Base-by-base conservation (phyloP, 2,329 filamentous ascomycete genomes). In the Myriosclerotinia scirpicola region DNA sequence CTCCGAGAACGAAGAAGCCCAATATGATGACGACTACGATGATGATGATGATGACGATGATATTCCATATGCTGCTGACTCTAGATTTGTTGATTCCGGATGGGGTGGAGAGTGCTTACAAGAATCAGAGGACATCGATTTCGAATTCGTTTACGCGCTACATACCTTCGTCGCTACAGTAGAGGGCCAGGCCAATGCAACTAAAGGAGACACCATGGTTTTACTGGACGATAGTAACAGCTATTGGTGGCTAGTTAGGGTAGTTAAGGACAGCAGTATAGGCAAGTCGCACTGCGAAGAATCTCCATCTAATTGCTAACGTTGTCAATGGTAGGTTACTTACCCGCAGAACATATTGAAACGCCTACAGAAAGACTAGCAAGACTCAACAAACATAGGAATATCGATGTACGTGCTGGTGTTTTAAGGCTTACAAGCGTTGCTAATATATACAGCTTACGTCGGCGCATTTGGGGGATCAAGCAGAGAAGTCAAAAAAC, bases 131-230 rank as follows among this genome's bases (percentile, higher is more conserved):
- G 95, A 99, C 76, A 99, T 99, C 80, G 95, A 99, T 84, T 98
- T 99, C 82, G 94, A 98, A 78, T 98, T 98, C 80, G 95, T 99
- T 69, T 99, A 99, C 81, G 95, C 95, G 38, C 83, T 99, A 67
- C 95, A 98, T 78, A 99, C 94, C 2, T 99, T 99, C 76, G 91
- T 97, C 71, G 95, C 95, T 38, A 98, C 95, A 0, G 95, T 99
- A 59, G 95, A 99, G 80, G 95, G 95, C 38, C 95, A 99, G 79
- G 95, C 95, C 69, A 99, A 98, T 81, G 95, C 95, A 67, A 96
- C 92, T 44, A 99, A 99, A 80, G 95, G 95, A 62, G 95, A 99
- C 76, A 98, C 94, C 17, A 99, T 99, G 95, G 94, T 98, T 64
- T 83, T 99, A 70, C 85, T 99, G 30, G 95, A 99, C 76, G 95